Evolutionary conservation across 148 eudicot genomes (phyloP).

Genomic region (Camellia japonica): DNA sequence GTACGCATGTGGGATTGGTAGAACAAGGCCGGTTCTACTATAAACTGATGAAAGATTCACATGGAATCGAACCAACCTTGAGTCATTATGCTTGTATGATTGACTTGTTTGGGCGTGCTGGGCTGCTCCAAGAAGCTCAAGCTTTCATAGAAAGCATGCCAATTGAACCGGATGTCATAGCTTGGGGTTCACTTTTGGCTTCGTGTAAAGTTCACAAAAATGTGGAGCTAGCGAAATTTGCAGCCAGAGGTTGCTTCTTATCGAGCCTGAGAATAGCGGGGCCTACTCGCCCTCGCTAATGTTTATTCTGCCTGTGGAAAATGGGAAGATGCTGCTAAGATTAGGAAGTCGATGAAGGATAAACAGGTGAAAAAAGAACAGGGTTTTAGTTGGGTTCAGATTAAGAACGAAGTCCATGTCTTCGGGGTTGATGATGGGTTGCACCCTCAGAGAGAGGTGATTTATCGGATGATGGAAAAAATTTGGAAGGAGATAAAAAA

Average conservation of each 20-base stretch:
- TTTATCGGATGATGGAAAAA: slow-evolving; percentile 10
- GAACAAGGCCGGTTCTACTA: slow-evolving; percentile 31
- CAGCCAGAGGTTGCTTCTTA: slow-evolving; percentile 33
- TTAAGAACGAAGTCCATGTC: slow-evolving; percentile 27
- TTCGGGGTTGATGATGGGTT: slow-evolving; percentile 37
- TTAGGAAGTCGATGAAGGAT: slow-evolving; percentile 41
- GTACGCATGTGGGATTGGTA: slow-evolving; percentile 38
- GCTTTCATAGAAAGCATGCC: slow-evolving; percentile 37
- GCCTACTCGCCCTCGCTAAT: slow-evolving; percentile 47
- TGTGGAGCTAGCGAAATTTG: slow-evolving; percentile 32
- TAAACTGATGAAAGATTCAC: slow-evolving; percentile 29
- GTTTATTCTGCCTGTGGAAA: slow-evolving; percentile 38
- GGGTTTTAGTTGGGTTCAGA: slow-evolving; percentile 41
- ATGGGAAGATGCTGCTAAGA: slow-evolving; percentile 39
- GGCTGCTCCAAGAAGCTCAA: slow-evolving; percentile 35
- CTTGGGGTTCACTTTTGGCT: slow-evolving; percentile 48
- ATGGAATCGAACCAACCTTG: slow-evolving; percentile 34
- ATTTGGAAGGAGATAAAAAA: slow-evolving; percentile 16
- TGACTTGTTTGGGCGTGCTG: slow-evolving; percentile 43
- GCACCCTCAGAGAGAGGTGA: slow-evolving; percentile 32
- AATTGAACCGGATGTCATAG: slow-evolving; percentile 34
- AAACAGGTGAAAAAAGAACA: slow-evolving; percentile 44
- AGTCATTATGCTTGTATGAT: slow-evolving; percentile 47
- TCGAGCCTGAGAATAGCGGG: slow-evolving; percentile 39
- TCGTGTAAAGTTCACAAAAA: slow-evolving; percentile 39